A percentile compares a stretch with the other conserved stretches of the same genome.
Evolutionary conservation across 2,329 filamentous ascomycete genomes (phyloP).

Genomic region (Ophioceras dolichostomum): DNA sequence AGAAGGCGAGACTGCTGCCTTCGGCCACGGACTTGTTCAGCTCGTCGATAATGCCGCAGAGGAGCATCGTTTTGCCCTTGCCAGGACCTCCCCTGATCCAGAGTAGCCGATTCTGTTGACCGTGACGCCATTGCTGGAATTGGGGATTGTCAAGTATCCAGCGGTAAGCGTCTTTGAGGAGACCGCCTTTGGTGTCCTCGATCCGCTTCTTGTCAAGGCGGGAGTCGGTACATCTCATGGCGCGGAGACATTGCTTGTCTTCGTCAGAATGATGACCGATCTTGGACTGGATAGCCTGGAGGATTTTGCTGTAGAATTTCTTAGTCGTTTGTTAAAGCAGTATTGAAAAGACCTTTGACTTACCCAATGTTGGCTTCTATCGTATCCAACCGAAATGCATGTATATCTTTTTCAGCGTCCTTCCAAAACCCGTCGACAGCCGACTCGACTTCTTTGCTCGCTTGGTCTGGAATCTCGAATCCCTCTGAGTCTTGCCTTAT

Average conservation of each 20-base stretch:
- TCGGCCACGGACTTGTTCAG: constrained; percentile 19
- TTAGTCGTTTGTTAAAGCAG: no score
- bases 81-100: constrained; percentile 26
- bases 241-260: neutral
- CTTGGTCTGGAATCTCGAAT: no score
- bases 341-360: no score
- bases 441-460: no score
- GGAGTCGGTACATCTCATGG: neutral
- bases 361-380: no score
- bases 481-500: no score
- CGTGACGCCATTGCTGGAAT: constrained; percentile 14
- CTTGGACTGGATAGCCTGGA: no score
- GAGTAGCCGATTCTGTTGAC: constrained; percentile 12
- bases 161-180: constrained; percentile 17
- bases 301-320: no score
- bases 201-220: constrained; percentile 31
- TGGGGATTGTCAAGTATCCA: constrained; percentile 20
- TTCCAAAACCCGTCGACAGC: no score
- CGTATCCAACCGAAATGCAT: no score
- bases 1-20: constrained; percentile 10
- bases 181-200: constrained; percentile 19
- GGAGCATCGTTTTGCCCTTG: constrained; percentile 30
- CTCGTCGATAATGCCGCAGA: constrained; percentile 38
- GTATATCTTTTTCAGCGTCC: no score
- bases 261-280: no score